Base-by-base conservation (phyloP, 148 eudicot species). In the Dysphania ambrosioides region DNA sequence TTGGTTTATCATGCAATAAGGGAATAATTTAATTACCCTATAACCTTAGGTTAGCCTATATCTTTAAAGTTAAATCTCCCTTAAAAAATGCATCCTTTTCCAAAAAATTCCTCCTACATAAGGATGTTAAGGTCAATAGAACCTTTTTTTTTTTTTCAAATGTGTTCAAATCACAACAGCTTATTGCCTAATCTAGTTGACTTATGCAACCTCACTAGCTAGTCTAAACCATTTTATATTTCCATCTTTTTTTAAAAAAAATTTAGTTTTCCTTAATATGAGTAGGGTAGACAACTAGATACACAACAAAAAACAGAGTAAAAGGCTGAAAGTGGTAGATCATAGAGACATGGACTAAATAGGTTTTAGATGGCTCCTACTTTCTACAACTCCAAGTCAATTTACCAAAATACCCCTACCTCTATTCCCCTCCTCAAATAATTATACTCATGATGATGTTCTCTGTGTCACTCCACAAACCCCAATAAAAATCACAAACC, bases 361-460 rank as follows among this genome's bases (percentile, higher is more conserved):
- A n/a, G n/a, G n/a, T 29, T 30, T 53, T 77, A 42, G 47, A 73
- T 66, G 69, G 49, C 70, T 38, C 51, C 47, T 70, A 31, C 35
- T 71, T 62, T 71, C 57, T 36, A 72, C 80, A 27, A 32, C 51
- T 1, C 30, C 12, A 68, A 23, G 9, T n/a, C n/a, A n/a, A n/a
- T 79, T 44, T 41, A 74, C 78, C 71, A 74, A 73, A 68, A 61
- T 63, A 63, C 29, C 29, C 51, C 61, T 65, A 29, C 23, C 49
- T 19, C 34, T 41, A 13, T 41, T 64, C 68, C 49, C 72, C 80
- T 76, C 72, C 80, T 82, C 81, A 80, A 85, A 77, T 82, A 47
- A 82, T 82, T 78, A 69, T 51, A 24, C 49, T 76, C 80, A 84
- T 84, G 65, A 79, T 84, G 61, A 32, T 72, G 80, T 83, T 78